Conservation (phyloP, 208 protist species). For the Crithidia bombi region DNA sequence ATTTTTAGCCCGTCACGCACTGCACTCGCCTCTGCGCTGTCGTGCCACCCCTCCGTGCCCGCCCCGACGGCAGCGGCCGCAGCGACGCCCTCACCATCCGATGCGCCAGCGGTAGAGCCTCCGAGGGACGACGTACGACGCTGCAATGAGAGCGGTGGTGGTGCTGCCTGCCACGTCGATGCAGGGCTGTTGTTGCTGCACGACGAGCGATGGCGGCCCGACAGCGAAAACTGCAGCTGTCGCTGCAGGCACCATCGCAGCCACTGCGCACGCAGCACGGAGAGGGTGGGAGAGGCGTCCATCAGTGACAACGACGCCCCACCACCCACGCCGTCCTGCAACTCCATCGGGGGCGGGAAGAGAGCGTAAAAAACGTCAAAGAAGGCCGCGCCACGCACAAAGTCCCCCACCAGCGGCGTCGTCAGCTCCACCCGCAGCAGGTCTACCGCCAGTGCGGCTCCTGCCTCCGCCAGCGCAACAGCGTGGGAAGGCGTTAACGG, state of each 20-base stretch:
- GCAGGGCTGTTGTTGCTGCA: neutral
- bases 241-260: conserved; percentile 36
- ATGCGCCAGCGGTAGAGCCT: neutral
- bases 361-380: conserved; percentile 29
- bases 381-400: conserved; percentile 7
- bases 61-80: too few relatives aligned
- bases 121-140: neutral
- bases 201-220: neutral
- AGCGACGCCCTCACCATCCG: neutral
- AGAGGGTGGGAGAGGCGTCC: conserved; percentile 22
- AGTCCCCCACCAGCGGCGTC: neutral
- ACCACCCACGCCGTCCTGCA: neutral
- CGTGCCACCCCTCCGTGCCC: neutral
- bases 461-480: conserved; percentile 6
- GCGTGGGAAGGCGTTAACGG: too few relatives aligned
- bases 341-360: conserved; percentile 13
- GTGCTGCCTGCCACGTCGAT: neutral
- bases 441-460: conserved; percentile 26
- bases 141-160: neutral
- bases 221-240: conserved; percentile 12
- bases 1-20: conserved; percentile 6
- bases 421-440: conserved; percentile 26
- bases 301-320: too few relatives aligned
- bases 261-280: conserved; percentile 34
- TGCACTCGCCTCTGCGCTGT: conserved; percentile 21